Evolutionary conservation across 352 stramenopile genomes (phyloP).

Genomic region (Globisporangium nodosum): DNA sequence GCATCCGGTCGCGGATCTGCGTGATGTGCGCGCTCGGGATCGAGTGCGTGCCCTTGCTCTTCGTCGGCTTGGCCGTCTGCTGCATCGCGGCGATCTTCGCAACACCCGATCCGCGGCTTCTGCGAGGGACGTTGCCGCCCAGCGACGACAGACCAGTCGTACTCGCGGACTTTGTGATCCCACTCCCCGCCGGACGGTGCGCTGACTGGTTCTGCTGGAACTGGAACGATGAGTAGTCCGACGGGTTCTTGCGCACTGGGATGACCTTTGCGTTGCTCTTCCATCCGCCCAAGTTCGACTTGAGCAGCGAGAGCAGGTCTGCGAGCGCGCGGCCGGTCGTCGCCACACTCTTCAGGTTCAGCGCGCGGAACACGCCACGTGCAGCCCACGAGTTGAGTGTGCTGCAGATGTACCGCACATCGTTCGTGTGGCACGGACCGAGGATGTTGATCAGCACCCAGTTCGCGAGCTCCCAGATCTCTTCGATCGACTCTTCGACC

Average conservation of each 20-base stretch:
- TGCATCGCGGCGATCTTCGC: constrained; percentile 78
- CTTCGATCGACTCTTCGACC: constrained; percentile 90
- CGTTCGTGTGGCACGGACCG: constrained; percentile 91
- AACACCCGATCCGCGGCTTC: constrained; percentile 76
- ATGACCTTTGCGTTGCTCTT: constrained; percentile 83
- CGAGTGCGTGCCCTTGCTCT: constrained; percentile 50
- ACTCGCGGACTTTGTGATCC: constrained; percentile 86
- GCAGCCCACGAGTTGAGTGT: constrained; percentile 77
- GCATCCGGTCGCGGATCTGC: constrained; percentile 94
- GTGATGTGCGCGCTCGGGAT: constrained; percentile 81
- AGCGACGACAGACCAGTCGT: constrained; percentile 79
- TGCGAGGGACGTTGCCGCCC: constrained; percentile 62
- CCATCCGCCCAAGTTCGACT: constrained; percentile 55
- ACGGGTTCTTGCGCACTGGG: constrained; percentile 73
- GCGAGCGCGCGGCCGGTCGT: constrained; percentile 60
- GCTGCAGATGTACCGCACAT: constrained; percentile 90
- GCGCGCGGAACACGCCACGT: constrained; percentile 69
- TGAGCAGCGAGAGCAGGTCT: constrained; percentile 64
- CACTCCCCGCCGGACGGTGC: constrained; percentile 31
- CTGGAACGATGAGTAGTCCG: constrained; percentile 82
- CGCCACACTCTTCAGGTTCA: constrained; percentile 70
- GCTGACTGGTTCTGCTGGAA: constrained; percentile 60
- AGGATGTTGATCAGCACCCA: constrained; percentile 95
- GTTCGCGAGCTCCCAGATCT: constrained; percentile 96
- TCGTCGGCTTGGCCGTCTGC: constrained; percentile 58